Percentiles rank a stretch among this genome's conserved stretches.
Conservation (phyloP, 1,284 basidiomycete genomes). For the Cystobasidium pallidum region DNA sequence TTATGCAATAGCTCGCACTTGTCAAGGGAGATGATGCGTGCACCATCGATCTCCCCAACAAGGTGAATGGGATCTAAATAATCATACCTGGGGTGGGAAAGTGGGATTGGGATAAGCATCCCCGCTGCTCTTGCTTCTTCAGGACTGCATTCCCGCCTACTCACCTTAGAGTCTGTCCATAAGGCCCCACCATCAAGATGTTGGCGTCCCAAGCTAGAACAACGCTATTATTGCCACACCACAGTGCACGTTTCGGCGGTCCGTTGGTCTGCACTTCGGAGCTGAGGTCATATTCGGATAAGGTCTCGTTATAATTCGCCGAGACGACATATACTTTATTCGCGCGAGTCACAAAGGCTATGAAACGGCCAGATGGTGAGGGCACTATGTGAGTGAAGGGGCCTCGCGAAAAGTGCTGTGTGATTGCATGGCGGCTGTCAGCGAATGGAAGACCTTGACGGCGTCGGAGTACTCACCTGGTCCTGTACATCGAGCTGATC, state of each 20-base stretch:
- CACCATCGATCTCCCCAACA: constrained; percentile 82
- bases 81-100: constrained; percentile 66
- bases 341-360: constrained; percentile 73
- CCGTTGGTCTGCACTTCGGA: constrained; percentile 53
- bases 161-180: constrained; percentile 81
- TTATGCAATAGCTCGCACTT: constrained; percentile 89
- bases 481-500: constrained; percentile 85
- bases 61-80: constrained; percentile 77
- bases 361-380: constrained; percentile 89
- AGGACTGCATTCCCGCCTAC: no score
- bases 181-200: constrained; percentile 85
- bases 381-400: constrained; percentile 85
- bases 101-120: no score
- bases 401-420: constrained; percentile 72
- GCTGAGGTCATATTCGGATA: constrained; percentile 77
- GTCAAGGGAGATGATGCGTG: constrained; percentile 77
- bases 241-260: constrained; percentile 69
- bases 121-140: no score
- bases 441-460: no score
- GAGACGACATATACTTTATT: constrained; percentile 88
- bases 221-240: constrained; percentile 97
- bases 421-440: no score
- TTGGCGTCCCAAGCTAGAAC: constrained; percentile 80
- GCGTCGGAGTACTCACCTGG: no score
- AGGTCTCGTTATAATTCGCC: constrained; percentile 82